Evolutionary conservation across 768 basidiomycete genomes (phyloP), one percentile per base, ranked within the genome.

Genomic region (Suillus tomentosus): DNA sequence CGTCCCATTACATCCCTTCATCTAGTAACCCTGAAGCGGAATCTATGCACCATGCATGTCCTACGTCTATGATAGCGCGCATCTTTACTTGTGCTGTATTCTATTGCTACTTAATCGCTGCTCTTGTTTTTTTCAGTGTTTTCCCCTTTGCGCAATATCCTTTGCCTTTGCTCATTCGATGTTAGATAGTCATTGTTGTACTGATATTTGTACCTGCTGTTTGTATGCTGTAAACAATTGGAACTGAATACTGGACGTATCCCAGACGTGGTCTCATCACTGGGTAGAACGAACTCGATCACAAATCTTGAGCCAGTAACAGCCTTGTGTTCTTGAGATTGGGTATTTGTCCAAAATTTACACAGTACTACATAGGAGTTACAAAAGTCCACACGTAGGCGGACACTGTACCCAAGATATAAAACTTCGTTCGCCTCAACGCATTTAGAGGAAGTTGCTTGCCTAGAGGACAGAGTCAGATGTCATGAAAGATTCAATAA

Each of bases 381-480:
- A 48, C 60, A 57, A n/a, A 39, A 55, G 13, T 17, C 24, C 19
- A 34, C 24, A 19, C 56, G 14, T 27, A 13, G 27, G 55, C 19
- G 2, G 7, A 36, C 4, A 62, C 55, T 6, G 10, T 19, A 11
- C 37, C 37, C 27, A 62, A 24, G 9, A 39, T 62, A 63, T 9
- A 39, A 43, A 24, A 36, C 10, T 39, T 62, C 14, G n/a, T n/a
- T n/a, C n/a, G n/a, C 22, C 31, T 27, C 9, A 11, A 42, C 13
- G 13, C 17, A 39, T 36, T 70, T 58, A 75, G 60, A 75, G 64
- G 62, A 76, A 76, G 50, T 77, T 76, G 57, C 70, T 71, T 2
- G 76, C 77, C 77, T 77, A 47, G 22, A 64, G 10, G n/a, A 45
- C 27, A 27, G 39, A 31, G 19, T 62, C 42, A 42, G 31, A 36